Evolutionary conservation across 1,284 basidiomycete genomes (phyloP), one percentile per base, ranked within the genome.

Genomic region (Tilletia caries): DNA sequence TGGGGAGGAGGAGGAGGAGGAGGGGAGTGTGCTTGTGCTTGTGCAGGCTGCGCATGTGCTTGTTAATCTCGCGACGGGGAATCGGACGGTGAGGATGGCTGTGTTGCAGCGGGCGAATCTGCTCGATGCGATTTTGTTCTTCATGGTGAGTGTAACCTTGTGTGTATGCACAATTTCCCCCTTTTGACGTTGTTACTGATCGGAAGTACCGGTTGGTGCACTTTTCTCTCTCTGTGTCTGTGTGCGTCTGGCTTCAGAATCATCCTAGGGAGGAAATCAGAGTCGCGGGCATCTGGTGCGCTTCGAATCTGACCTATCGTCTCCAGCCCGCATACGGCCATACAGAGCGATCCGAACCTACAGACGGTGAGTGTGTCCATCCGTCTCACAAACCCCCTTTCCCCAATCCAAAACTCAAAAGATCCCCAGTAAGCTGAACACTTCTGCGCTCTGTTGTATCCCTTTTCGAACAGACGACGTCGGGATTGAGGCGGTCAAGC

Each of bases 61-160:
- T 3, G 76, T 76, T 46, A 82, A 82, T 46, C 37, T 82, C 0
- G 78, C 81, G 0, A 74, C 81, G n/a, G 79, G 81, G 3, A 72
- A 65, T 8, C 76, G 75, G 25, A 34, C 46, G 37, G 75, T 76
- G 50, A 67, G 76, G 12, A 68, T 67, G 32, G 23, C 68, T 41
- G 33, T 82, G 13, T 37, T 79, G 25, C 46, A 72, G 27, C 68
- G 73, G 10, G 75, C 78, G 1, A 77, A 79, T 60, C 64, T 80
- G 18, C 68, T 82, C 50, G 77, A 81, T 44, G 76, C 77, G 1
- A 43, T 27, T 13, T 27, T 81, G 0, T 76, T 68, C 67, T 79
- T 82, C 67, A 69, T 73, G 29, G 68, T 60, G 58, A 65, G 70
- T 68, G 4, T 32, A 43, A n/a, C n/a, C n/a, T 27, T n/a, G 15